Conservation (phyloP, 2,329 filamentous ascomycete genomes). For the Fusarium buharicum region DNA sequence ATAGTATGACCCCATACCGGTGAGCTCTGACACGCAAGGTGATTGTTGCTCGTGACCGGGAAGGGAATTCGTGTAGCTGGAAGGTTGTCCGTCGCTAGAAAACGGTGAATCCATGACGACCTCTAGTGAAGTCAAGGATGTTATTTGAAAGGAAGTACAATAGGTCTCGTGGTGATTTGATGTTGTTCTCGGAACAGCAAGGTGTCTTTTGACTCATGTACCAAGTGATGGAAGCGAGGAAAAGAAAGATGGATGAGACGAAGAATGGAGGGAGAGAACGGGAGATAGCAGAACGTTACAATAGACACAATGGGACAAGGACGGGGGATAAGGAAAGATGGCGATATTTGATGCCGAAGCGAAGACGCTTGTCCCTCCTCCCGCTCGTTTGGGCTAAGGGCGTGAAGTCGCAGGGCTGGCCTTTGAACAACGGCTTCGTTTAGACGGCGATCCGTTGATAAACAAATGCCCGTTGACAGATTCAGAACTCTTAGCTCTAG, state of each 20-base stretch:
- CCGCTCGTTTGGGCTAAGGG: conserved; percentile 39
- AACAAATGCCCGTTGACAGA: conserved; percentile 37
- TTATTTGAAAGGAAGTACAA: conserved; percentile 36
- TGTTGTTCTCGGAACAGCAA: conserved; percentile 29
- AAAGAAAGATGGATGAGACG: conserved; percentile 26
- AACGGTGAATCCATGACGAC: conserved; percentile 46
- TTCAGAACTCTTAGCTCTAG: conserved; percentile 33
- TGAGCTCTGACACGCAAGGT: conserved; percentile 43
- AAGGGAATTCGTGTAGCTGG: conserved; percentile 49
- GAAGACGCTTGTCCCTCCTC: conserved; percentile 41
- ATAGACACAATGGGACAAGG: conserved; percentile 45
- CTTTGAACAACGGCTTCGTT: conserved; percentile 36
- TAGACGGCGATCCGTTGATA: conserved; percentile 39
- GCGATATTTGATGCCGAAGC: conserved; percentile 44
- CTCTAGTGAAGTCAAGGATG: conserved; percentile 27
- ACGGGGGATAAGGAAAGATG: conserved; percentile 34
- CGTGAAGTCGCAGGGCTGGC: conserved; percentile 32
- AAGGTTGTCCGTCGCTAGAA: conserved; percentile 44
- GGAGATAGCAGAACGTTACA: conserved; percentile 41
- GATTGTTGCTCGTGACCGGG: conserved; percentile 45
- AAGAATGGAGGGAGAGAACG: conserved; percentile 25
- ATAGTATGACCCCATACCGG: conserved; percentile 43
- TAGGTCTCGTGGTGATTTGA: conserved; percentile 39
- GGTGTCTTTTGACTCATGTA: conserved; percentile 30
- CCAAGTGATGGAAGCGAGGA: conserved; percentile 32